Evolutionary conservation across 306 rosid species (phyloP), one percentile per base, ranked within the genome.

Genomic region (Castanospermum australe): DNA sequence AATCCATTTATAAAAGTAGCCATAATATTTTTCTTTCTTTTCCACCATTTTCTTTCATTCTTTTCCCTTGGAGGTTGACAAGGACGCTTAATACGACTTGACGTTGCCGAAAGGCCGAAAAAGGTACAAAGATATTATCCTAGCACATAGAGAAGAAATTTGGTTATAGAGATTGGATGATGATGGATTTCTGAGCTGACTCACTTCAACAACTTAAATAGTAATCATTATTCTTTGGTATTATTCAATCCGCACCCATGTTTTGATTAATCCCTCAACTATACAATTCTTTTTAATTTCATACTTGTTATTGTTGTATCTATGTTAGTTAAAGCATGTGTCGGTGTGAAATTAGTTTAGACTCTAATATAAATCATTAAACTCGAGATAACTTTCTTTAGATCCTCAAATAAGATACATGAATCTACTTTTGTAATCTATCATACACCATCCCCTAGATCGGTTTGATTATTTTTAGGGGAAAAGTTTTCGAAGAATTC

Each of bases 141-240:
- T 36, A 65, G 51, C 66, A 76, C 18, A 72, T 12, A 9, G 61
- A 55, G 28, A 9, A 32, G 48, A 66, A 66, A 64, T 48, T 14
- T 50, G 73, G 32, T 6, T 36, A 18, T 13, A 65, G 13, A 77
- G 42, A 36, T 66, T 76, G 54, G 12, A 73, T 21, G 35, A n/a
- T n/a, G n/a, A 72, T 75, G 77, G 81, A 48, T 67, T 61, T 39
- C 33, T 60, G 85, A 82, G 67, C 60, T 59, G 81, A 67, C 77
- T 33, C 78, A 69, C 78, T 76, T 12, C 2, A 59, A 30, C 60
- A 32, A 24, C 79, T 70, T 41, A 5, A 50, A 68, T 52, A 25
- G 45, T 18, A 36, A 11, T 50, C 73, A 61, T 56, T 76, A 21
- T 56, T 38, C 25, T 60, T 45, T 21, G 12, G 0, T 76, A 41